Evolutionary conservation across 1,284 basidiomycete species (phyloP).

Genomic region (Microbotryum scabiosae): DNA sequence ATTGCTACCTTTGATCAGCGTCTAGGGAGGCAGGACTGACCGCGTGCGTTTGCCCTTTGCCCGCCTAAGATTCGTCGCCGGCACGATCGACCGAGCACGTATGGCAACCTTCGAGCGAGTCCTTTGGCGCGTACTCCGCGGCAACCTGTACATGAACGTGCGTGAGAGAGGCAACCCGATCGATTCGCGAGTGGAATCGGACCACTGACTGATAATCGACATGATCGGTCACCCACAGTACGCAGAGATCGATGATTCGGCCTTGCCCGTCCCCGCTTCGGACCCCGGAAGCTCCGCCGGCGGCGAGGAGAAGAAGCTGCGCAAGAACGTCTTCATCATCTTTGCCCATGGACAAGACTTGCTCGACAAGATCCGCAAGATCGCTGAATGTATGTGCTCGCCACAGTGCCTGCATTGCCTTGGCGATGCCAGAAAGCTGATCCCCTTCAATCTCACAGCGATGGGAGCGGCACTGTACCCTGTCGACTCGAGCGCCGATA

Average conservation of each 20-base stretch:
- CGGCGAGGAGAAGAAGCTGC: slow-evolving; percentile 52
- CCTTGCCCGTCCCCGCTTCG: slow-evolving; percentile 72
- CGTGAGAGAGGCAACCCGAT: slow-evolving; percentile 34
- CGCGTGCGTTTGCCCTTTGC: neutral
- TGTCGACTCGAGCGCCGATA: slow-evolving; percentile 88
- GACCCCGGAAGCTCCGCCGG: slow-evolving; percentile 45
- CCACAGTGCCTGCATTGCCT: neutral
- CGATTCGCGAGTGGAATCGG: neutral
- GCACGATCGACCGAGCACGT: slow-evolving; percentile 87
- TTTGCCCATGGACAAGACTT: slow-evolving; percentile 94
- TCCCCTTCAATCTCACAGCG: slow-evolving; percentile 35
- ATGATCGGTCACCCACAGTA: slow-evolving; percentile 4
- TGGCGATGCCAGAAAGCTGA: neutral
- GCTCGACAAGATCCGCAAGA: slow-evolving; percentile 94
- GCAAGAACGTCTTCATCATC: slow-evolving; percentile 99
- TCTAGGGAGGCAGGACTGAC: neutral
- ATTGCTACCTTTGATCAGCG: neutral
- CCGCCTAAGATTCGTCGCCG: slow-evolving; percentile 70
- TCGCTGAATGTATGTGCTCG: slow-evolving; percentile 59
- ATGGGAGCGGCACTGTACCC: slow-evolving; percentile 97
- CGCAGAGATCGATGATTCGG: slow-evolving; percentile 66
- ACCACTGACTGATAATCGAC: neutral
- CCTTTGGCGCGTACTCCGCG: slow-evolving; percentile 93
- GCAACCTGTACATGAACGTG: slow-evolving; percentile 99
- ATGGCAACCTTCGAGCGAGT: slow-evolving; percentile 94